Base-by-base conservation (phyloP, 2,329 filamentous ascomycete species). In the Trichoderma cornu-damae region DNA sequence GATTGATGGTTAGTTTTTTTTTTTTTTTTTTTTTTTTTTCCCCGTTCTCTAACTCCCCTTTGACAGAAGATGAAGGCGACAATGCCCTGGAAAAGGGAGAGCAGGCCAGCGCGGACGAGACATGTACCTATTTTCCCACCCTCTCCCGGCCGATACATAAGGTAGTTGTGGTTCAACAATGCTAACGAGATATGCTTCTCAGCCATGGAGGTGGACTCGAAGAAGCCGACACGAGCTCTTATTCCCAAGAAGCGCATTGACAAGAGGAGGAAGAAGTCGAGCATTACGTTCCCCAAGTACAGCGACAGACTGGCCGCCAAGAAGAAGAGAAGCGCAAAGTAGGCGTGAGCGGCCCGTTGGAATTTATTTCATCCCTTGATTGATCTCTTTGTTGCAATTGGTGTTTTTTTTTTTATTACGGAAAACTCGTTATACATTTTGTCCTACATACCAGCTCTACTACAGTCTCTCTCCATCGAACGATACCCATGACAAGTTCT, bases 211-310 rank as follows among this genome's bases (percentile, higher is more conserved):
- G 68, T 86, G 51, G 83, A 86, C 63, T 49, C 68, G 32, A 72
- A 70, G 54, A 76, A 77, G 65, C 65, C 72, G 42, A 65, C 70
- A 26, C 74, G 70, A 60, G 66, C 72, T 12, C 68, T 70, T 20
- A 70, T 63, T 35, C 68, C 71, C 61, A 83, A 77, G 72, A 79
- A 77, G 68, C 77, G 79, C 64, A 74, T 84, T 54, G 75, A 79
- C 69, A 86, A 85, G 76, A 77, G 78, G 67, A 78, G 73, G 64
- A 82, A 79, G 69, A 81, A 78, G 63, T 74, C 77, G 38, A 76
- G 76, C 60, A 85, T 86, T 60, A 81, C 84, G 20, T 87, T 86
- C 61, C 76, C 77, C 53, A 83, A 78, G 65, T 84, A 80, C 67
- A 78, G 78, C 60, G 78, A 82, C 58, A 76, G 76, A 61, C 69